Base-by-base conservation (phyloP, 768 basidiomycete species). In the Mycena epipterygia region DNA sequence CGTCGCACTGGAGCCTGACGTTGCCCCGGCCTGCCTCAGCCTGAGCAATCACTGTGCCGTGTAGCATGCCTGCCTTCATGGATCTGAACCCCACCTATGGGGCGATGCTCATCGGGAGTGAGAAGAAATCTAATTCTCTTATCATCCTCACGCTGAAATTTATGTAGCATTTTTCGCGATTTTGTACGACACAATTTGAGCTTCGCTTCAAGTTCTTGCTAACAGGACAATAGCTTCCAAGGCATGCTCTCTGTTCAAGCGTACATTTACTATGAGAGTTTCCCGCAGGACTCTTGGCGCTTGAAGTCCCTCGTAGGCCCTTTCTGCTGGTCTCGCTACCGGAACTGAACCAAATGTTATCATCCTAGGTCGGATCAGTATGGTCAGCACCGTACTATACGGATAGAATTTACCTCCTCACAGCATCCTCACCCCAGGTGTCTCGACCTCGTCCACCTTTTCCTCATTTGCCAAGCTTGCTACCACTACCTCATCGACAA, bases 401-500 rank as follows among this genome's bases (percentile, higher is more conserved):
- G 7, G 13, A 52, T 39, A 8, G 11, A 30, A 1, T 2, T 16
- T 7, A n/a, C 8, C 14, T 8, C 27, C 21, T 42, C 1, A 23
- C 21, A 35, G 8, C n/a, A 60, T 39, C 35, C 25, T 21, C 58
- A 76, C 35, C 25, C 25, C 58, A 76, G 75, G 75, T 61, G 63
- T 29, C 60, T 77, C 7, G 75, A 75, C 62, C 33, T 73, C 44
- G 55, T 32, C 14, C 75, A 77, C 37, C 68, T 75, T 12, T 25
- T 67, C 6, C 56, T 76, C 21, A 72, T 77, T 29, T 68, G 67
- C 25, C 67, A 77, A 41, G 32, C 75, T 11, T 42, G 53, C 23
- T 77, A 76, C 44, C 64, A 74, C 51, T 77, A 76, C 49, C 76
- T 77, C 44, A 62, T 77, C 58, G 25, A 39, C 42, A 66, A 63